Evolutionary conservation across 495 filamentous ascomycete genomes (phyloP), one percentile per base, ranked within the genome.

Genomic region (Cairneyella variabilis): DNA sequence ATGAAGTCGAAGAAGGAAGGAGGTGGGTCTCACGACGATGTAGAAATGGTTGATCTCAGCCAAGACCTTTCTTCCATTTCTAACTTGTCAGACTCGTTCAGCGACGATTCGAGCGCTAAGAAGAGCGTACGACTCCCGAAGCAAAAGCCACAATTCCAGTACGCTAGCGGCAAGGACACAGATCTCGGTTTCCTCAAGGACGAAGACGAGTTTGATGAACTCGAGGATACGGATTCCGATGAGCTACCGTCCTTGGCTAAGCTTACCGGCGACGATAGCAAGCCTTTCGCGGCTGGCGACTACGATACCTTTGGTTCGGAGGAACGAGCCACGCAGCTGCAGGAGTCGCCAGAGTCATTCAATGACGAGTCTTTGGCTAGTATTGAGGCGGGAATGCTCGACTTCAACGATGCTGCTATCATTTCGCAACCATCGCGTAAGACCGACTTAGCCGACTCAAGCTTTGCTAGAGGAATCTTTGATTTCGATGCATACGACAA

Each of bases 201-300:
- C 21, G 26, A 48, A 22, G 21, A 34, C 17, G 38, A 3, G 4
- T 17, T 25, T 22, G 12, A 56, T 12, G n/a, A 47, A 20, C 26
- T 21, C 34, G 17, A 60, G 23, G 38, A 53, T 20, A 3, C 46
- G 50, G 41, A 54, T n/a, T 61, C 71, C 20, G 64, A 67, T 14
- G 69, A 73, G 46, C 54, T 78, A n/a, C 73, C 71, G 22, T 71
- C 72, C 8, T 67, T 70, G 23, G 71, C 68, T 21, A 53, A 51
- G n/a, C 41, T 73, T 14, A 37, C 64, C 1, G 60, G 43, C 14
- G 21, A 54, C 37, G 18, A 40, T 51, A 30, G 16, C 16, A n/a
- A n/a, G n/a, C n/a, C n/a, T n/a, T n/a, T 25, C 17, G 40, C 44
- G 21, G 30, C 21, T 40, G 6, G 32, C 8, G 22, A 10, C 11